Evolutionary conservation across 2,329 filamentous ascomycete genomes (phyloP).

Genomic region (Aspergillus aculeatinus): DNA sequence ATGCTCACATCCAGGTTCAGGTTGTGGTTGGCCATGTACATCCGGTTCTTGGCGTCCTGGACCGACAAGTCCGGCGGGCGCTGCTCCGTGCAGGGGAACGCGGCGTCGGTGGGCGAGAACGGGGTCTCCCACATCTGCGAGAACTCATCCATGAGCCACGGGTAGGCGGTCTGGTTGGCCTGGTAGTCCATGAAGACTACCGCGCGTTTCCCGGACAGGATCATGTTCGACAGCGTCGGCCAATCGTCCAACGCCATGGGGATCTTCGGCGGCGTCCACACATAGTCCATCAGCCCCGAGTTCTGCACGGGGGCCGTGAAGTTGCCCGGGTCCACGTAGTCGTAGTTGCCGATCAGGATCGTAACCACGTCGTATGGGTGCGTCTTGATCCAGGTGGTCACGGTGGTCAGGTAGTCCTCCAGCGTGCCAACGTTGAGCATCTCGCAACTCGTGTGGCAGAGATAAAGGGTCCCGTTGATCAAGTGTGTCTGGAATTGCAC

Average conservation of each 20-base stretch:
- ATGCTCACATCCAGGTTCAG: conserved; percentile 75
- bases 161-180: conserved; percentile 73
- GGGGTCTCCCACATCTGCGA: conserved; percentile 87
- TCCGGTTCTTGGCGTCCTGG: conserved; percentile 56
- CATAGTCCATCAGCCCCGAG: conserved; percentile 69
- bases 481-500: conserved; percentile 62
- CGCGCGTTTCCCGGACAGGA: conserved; percentile 67
- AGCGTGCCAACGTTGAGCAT: conserved; percentile 79
- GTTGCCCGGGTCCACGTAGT: conserved; percentile 64
- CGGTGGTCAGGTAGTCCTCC: conserved; percentile 66
- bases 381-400: conserved; percentile 68
- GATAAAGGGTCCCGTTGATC: conserved; percentile 62
- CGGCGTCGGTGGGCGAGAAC: conserved; percentile 68
- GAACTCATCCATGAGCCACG: conserved; percentile 87
- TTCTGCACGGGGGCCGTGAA: conserved; percentile 69
- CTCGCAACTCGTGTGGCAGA: conserved; percentile 83
- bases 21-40: conserved; percentile 90
- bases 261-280: conserved; percentile 69
- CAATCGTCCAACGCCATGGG: conserved; percentile 74
- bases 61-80: conserved; percentile 66
- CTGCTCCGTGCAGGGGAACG: conserved; percentile 76
- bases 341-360: conserved; percentile 80
- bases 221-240: conserved; percentile 79
- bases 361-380: conserved; percentile 88
- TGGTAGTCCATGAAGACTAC: conserved; percentile 84